Evolutionary conservation across 805 yeast genomes (phyloP), one percentile per base, ranked within the genome.

Genomic region (Starmerella ratchasimensis): DNA sequence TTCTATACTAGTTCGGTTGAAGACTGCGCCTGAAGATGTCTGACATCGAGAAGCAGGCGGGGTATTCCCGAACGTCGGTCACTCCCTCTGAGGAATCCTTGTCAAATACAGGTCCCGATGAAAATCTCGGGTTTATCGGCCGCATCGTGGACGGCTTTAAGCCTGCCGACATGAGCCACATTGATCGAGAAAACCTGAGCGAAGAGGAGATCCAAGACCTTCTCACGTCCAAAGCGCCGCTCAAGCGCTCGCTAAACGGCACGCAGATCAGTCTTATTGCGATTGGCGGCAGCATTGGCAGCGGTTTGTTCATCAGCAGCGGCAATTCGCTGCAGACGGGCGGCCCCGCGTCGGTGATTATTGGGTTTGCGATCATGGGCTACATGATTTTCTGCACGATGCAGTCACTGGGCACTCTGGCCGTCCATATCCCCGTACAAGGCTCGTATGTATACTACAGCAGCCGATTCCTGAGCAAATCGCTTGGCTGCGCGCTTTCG

Each of bases 201-300:
- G 68, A 63, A 44, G 60, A 24, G 16, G 48, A 46, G 34, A 38
- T 46, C 17, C 37, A 31, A 26, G 38, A 20, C n/a, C 21, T 25
- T 13, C 33, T 44, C 22, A 39, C 36, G 11, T 29, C 42, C 5
- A 36, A 38, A 16, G 43, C 46, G 8, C 49, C 50, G 2, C 31
- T 46, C n/a, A 62, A 69, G 29, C 55, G 72, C 34, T 33, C 33
- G 18, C 51, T 58, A 31, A 55, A 53, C 42, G 43, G 47, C 13
- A 48, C 59, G 14, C 63, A 58, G 40, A 34, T 58, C 31, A 56
- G 52, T 36, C 72, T 80, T 74, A 76, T 78, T 48, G 76, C 82
- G 30, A 66, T 78, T 31, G 81, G 82, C 25, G 78, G 82, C 27
- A 72, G 77, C 47, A 72, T 76, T 37, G 86, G 86, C 49, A 74